phyloP scores from a whole-genome alignment of 2,329 filamentous ascomycete genomes.

The Fusarium sp. region DNA sequence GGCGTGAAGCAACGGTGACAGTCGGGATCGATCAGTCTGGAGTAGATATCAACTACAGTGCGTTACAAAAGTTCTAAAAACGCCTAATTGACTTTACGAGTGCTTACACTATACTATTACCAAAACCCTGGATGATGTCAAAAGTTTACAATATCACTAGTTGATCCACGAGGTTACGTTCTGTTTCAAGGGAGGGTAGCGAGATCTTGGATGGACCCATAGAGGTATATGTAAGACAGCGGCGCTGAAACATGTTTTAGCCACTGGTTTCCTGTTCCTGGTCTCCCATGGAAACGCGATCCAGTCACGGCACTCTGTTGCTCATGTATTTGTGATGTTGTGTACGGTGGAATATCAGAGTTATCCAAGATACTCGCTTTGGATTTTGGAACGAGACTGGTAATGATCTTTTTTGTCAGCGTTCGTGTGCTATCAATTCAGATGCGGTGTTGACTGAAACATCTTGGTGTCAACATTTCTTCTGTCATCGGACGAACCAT shows the following conservation, averaged over 20 bases:
- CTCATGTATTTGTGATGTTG: no score
- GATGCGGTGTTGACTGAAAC: slow-evolving; percentile 8
- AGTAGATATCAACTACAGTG: neutral
- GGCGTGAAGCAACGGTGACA: neutral
- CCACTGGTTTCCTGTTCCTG: slow-evolving; percentile 2
- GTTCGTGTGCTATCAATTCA: neutral
- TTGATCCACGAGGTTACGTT: neutral
- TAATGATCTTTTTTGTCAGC: no score
- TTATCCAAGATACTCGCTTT: no score
- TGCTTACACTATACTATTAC: no score
- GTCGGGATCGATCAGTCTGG: neutral
- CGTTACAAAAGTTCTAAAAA: no score
- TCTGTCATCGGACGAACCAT: neutral
- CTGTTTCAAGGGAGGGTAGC: slow-evolving; percentile 10
- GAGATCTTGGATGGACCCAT: slow-evolving; percentile 18
- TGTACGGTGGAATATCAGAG: no score
- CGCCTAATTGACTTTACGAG: no score
- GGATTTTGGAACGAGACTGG: no score
- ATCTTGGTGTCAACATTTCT: slow-evolving; percentile 15
- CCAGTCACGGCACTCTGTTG: neutral
- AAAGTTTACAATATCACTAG: no score
- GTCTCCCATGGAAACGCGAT: slow-evolving; percentile 30
- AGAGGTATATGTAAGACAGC: slow-evolving; percentile 24
- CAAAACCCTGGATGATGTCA: no score
- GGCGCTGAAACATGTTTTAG: slow-evolving; percentile 26